These are phyloP conservation scores for Dryas drummondii DNA, from an alignment of 306 rosid genomes.

Conservation along the genomic window DNA sequence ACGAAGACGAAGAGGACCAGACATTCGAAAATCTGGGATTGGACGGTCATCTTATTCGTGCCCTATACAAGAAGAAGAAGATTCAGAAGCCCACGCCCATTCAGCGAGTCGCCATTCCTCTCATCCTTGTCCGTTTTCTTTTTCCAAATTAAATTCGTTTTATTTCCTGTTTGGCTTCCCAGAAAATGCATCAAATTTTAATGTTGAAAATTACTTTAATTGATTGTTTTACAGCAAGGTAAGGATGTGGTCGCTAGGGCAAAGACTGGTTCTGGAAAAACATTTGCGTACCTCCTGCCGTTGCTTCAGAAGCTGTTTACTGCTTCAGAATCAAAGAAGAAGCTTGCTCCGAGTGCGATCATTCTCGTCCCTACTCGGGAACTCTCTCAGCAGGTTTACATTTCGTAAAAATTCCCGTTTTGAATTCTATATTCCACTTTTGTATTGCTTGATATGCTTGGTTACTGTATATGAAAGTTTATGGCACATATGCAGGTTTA, in stretches of 20 bases:
- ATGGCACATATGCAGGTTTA: slow-evolving; percentile 46
- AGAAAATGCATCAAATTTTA: neutral
- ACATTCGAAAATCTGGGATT: slow-evolving; percentile 70
- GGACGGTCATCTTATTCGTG: slow-evolving; percentile 58
- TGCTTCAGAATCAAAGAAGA: slow-evolving; percentile 44
- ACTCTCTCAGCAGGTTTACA: slow-evolving; percentile 71
- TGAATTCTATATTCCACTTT: too few relatives aligned
- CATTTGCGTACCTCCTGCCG: slow-evolving; percentile 86
- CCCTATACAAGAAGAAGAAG: slow-evolving; percentile 53
- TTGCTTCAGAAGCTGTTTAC: slow-evolving; percentile 81
- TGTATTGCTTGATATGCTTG: neutral
- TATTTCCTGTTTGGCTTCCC: too few relatives aligned
- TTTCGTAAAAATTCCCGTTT: neutral
- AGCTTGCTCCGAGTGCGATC: slow-evolving; percentile 73
- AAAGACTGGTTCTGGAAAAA: slow-evolving; percentile 94
- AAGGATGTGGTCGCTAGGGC: slow-evolving; percentile 96
- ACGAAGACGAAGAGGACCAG: slow-evolving; percentile 32
- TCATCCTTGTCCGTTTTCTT: slow-evolving; percentile 43
- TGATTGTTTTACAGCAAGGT: slow-evolving; percentile 57
- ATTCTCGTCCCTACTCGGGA: slow-evolving; percentile 82
- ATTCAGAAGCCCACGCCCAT: slow-evolving; percentile 76
- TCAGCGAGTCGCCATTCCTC: slow-evolving; percentile 77
- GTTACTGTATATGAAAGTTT: neutral
- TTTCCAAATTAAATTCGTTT: neutral
- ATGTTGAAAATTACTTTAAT: neutral